Base-by-base conservation (phyloP, 495 filamentous ascomycete genomes). In the Clohesyomyces aquaticus region DNA sequence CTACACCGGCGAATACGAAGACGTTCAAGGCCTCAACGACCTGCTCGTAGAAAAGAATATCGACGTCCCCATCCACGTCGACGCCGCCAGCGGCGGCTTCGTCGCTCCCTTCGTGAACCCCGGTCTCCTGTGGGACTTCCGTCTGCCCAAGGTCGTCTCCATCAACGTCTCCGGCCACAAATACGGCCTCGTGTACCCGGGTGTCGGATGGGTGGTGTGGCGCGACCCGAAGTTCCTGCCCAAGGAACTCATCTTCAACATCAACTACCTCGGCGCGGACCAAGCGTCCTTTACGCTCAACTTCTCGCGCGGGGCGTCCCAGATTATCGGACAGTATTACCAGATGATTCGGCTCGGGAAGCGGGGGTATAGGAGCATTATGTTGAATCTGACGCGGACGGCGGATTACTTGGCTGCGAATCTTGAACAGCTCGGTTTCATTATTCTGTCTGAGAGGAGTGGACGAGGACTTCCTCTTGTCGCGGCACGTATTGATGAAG, bases 201-300 rank as follows among this genome's bases (percentile, higher is more conserved):
- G 92, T 73, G 88, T 96, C 28, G 92, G 92, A 62, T 96, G 92
- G 92, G 87, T 92, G 21, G 82, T 96, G 64, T 96, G 91, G 91
- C 84, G 91, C 29, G 82, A 87, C 32, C 88, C 90, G 1, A 85
- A 93, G 71, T 95, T 81, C 75, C 81, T 96, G 0, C 91, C 91
- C 22, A 79, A 93, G 74, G 92, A 96, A 73, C 86, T 96, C 38
- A 90, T 96, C 70, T 96, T 96, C 84, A 96, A 95, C 81, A 93
- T 96, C 82, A 96, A 96, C 78, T 96, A 96, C 74, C 87, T 96
- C 1, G 92, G 92, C 55, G 89, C 92, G 23, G 91, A 96, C 68
- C 92, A 96, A 76, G 86, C 91, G n/a, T 95, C 90, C 54, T 96
- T 96, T 80, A 96, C 92, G n/a, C 83, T 96, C 53, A 96, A 96